phyloP scores from a whole-genome alignment of 2,329 filamentous ascomycete genomes.

The Botryotinia globosa region DNA sequence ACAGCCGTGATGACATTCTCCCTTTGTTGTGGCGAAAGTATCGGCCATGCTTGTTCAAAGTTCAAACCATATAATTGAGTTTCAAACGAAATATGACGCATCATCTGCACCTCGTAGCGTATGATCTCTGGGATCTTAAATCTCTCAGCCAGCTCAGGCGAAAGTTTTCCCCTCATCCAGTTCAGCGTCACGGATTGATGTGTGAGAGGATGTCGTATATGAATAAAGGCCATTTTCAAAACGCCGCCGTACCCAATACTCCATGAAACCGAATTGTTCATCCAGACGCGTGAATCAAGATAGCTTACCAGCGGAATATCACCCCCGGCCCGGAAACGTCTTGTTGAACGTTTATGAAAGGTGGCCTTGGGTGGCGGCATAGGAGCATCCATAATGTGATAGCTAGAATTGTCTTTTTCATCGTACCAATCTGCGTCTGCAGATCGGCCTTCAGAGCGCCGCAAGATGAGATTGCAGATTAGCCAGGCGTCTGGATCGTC shows the following conservation, averaged over 20 bases:
- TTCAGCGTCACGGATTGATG: not conserved
- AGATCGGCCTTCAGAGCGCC: not conserved
- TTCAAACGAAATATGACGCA: not conserved
- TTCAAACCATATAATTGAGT: not conserved
- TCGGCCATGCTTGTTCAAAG: not conserved
- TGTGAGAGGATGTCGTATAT: not conserved
- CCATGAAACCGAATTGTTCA: no score
- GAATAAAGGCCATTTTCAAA: not conserved
- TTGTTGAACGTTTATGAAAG: not conserved
- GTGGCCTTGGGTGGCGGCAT: not conserved
- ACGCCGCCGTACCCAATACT: not conserved
- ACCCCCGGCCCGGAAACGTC: not conserved
- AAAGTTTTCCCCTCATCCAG: not conserved
- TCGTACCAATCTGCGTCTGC: not conserved
- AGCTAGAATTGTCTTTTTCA: not conserved
- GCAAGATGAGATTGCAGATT: not conserved
- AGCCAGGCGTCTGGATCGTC: not conserved
- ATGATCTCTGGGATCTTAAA: not conserved
- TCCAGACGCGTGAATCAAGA: not conserved
- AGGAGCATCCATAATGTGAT: not conserved
- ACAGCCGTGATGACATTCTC: not conserved
- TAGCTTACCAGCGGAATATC: fast-evolving
- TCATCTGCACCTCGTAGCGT: not conserved
- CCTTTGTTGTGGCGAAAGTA: not conserved
- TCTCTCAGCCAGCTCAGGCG: no score